Percentiles rank a stretch among this genome's conserved stretches.
These are phyloP conservation scores for Claviceps pazoutovae DNA, from an alignment of 2,329 filamentous ascomycete species.

Conservation along the genomic window DNA sequence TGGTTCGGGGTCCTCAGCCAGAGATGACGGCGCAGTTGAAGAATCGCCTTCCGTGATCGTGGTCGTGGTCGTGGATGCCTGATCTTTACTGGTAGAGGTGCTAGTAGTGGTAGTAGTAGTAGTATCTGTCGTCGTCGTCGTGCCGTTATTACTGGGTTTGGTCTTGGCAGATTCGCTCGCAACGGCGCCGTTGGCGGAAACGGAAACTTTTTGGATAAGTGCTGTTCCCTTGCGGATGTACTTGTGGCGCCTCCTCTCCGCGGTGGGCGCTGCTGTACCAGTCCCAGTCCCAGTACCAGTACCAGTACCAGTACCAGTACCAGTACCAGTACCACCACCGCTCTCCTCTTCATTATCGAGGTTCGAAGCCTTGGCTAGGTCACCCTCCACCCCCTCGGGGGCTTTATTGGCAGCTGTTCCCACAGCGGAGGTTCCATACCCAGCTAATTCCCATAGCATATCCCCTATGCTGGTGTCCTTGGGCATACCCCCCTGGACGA, in stretches of 20 bases:
- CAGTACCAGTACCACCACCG: neutral
- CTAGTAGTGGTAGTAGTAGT: constrained; percentile 5
- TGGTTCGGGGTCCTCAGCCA: constrained; percentile 27
- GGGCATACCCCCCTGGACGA: constrained; percentile 46
- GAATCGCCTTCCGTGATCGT: neutral
- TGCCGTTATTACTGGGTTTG: constrained; percentile 8
- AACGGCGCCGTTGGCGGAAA: constrained; percentile 12
- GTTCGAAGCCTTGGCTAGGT: constrained; percentile 13
- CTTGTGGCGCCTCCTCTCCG: constrained; percentile 8
- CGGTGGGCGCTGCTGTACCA: neutral
- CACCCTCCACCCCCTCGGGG: constrained; percentile 23
- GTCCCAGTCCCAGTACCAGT: too few species aligned
- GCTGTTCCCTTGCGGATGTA: constrained; percentile 19
- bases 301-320: too few species aligned
- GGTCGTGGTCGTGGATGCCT: constrained; percentile 1
- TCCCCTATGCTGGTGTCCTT: constrained; percentile 34
- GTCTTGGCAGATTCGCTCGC: constrained; percentile 12
- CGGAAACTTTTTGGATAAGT: constrained; percentile 19
- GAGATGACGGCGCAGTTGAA: neutral
- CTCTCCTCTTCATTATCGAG: constrained; percentile 2
- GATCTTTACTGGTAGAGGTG: too few species aligned
- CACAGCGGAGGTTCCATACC: constrained; percentile 14
- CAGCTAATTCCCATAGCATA: constrained; percentile 40
- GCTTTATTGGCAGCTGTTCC: constrained; percentile 16
- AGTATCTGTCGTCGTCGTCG: constrained; percentile 3